Percentiles rank a stretch among this genome's conserved stretches.
These are phyloP conservation scores for Pythium inflatum DNA, from an alignment of 352 stramenopile species.

Conservation along the genomic window DNA sequence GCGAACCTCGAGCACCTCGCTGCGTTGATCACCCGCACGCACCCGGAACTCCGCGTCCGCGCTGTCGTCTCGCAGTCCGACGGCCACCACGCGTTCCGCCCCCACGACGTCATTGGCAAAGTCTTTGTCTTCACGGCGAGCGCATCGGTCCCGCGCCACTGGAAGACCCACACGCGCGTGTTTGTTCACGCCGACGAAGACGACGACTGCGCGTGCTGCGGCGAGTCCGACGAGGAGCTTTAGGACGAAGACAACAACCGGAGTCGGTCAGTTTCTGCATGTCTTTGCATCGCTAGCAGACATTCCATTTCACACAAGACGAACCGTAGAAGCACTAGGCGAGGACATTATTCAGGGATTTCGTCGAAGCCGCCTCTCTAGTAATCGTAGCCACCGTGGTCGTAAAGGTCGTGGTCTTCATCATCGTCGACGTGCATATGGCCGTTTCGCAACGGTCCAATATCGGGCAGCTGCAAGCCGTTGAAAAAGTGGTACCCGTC, in stretches of 20 bases:
- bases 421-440: neutral
- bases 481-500: constrained; percentile 1
- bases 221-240: too few species aligned
- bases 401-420: constrained; percentile 2
- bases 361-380: neutral
- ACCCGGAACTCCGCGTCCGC: neutral
- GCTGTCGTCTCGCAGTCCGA: neutral
- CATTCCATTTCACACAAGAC: too few species aligned
- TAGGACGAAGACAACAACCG: too few species aligned
- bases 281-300: too few species aligned
- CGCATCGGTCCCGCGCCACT: too few species aligned
- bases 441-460: neutral
- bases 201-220: too few species aligned
- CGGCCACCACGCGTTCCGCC: too few species aligned
- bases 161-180: too few species aligned
- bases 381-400: constrained; percentile 9
- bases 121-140: too few species aligned
- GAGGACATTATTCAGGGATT: neutral
- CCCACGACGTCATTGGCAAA: too few species aligned
- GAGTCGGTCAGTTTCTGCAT: too few species aligned
- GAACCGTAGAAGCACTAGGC: neutral
- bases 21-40: neutral
- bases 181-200: too few species aligned
- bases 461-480: neutral
- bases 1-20: neutral